phyloP scores from a whole-genome alignment of 139 green algal genomes.

The Medakamo hakoo region DNA sequence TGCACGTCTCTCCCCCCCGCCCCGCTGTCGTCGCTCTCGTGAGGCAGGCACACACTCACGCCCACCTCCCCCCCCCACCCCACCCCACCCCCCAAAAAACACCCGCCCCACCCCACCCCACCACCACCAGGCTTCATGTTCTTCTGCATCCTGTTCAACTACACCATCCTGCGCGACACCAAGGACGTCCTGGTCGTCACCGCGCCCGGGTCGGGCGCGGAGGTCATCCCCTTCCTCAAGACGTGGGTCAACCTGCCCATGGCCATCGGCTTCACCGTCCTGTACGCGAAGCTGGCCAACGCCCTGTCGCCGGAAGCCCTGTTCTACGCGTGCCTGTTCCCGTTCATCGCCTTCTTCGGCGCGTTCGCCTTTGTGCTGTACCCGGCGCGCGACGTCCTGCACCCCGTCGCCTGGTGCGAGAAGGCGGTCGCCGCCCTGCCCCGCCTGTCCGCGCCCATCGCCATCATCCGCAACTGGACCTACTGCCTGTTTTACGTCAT shows the following conservation, averaged over 20 bases:
- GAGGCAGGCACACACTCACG: too few relatives aligned
- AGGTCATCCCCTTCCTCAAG: conserved; percentile 98
- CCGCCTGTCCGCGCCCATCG: conserved; percentile 84
- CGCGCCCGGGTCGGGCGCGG: conserved; percentile 82
- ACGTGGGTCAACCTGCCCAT: conserved; percentile 93
- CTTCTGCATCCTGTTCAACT: conserved; percentile 99
- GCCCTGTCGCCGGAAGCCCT: conserved; percentile 66
- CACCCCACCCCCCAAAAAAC: too few relatives aligned
- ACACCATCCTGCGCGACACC: conserved; percentile 98
- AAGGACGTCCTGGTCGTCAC: conserved; percentile 99
- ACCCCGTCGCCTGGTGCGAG: conserved; percentile 49
- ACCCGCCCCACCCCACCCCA: too few relatives aligned
- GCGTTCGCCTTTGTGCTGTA: conserved; percentile 93
- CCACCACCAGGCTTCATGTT: conserved; percentile 96
- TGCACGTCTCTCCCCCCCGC: too few relatives aligned
- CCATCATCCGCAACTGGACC: conserved; percentile 97
- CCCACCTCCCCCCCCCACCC: too few relatives aligned
- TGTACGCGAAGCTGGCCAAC: conserved; percentile 92
- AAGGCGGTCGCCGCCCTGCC: conserved; percentile 54
- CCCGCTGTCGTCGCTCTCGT: too few relatives aligned
- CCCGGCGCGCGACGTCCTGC: conserved; percentile 72
- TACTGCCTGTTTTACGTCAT: conserved; percentile 99
- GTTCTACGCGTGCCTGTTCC: conserved; percentile 98
- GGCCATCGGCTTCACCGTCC: conserved; percentile 86
- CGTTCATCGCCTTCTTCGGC: conserved; percentile 96